Conservation (phyloP, 2,329 filamentous ascomycete species). For the Exophiala mesophila region DNA sequence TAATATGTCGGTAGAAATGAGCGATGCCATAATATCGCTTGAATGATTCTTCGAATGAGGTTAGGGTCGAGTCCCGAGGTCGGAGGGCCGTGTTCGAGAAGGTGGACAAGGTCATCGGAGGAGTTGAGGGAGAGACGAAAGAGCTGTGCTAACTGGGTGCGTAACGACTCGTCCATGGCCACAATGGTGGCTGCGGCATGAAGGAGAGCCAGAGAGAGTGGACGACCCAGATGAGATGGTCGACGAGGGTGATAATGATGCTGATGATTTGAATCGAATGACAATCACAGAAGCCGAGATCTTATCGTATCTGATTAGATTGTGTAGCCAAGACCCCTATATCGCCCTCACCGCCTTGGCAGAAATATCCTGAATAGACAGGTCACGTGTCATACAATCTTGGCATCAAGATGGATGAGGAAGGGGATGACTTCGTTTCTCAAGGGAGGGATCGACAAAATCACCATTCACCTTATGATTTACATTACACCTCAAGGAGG, state of each 20-base stretch:
- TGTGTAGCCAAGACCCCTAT: neutral
- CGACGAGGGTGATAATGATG: neutral
- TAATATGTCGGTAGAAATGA: slow-evolving; percentile 24
- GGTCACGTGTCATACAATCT: no score
- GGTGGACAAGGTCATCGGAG: slow-evolving; percentile 6
- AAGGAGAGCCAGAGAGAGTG: neutral
- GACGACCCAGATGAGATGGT: neutral
- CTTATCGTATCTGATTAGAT: slow-evolving; percentile 12
- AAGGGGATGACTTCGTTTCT: no score
- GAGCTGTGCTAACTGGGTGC: slow-evolving; percentile 2
- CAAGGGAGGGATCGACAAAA: no score
- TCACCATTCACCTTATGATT: no score
- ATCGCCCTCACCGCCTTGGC: neutral
- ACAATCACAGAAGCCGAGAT: no score
- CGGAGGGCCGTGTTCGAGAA: slow-evolving; percentile 8
- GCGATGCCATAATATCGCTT: slow-evolving; percentile 19
- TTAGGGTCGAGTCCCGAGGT: slow-evolving; percentile 3
- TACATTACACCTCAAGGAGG: no score
- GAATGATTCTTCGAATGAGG: slow-evolving; percentile 19
- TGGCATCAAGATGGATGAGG: no score
- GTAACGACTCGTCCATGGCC: slow-evolving; percentile 8
- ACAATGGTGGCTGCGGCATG: slow-evolving; percentile 1
- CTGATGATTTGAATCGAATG: no score
- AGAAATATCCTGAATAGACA: no score
- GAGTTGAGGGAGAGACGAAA: slow-evolving; percentile 8